A percentile compares a stretch with the other conserved stretches of the same genome.
phyloP scores from a whole-genome alignment of 805 yeast genomes.

The Torulaspora delbrueckii region DNA sequence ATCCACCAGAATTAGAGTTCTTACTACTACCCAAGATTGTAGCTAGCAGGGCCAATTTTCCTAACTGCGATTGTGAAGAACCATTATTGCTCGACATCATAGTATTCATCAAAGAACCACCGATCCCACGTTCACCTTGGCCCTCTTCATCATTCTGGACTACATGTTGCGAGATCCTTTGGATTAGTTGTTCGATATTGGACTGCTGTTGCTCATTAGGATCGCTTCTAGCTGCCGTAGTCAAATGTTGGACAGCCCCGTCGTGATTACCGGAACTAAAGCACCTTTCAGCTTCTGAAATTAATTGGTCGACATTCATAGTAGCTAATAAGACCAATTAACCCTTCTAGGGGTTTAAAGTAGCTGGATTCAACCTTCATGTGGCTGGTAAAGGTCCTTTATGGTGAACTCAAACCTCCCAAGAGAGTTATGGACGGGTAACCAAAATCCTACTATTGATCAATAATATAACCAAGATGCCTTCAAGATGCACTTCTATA shows the following conservation, averaged over 20 bases:
- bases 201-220: conserved; percentile 24
- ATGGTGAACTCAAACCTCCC: not conserved
- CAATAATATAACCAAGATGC: not conserved
- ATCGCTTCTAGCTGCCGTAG: conserved; percentile 25
- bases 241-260: conserved; percentile 28
- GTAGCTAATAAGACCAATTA: not conserved
- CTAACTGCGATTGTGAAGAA: conserved; percentile 27
- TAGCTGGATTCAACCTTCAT: not conserved
- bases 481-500: not conserved
- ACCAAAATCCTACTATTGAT: not conserved
- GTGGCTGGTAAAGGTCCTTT: not conserved
- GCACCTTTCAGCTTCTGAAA: conserved; percentile 23
- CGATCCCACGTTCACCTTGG: conserved; percentile 21
- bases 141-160: conserved; percentile 15
- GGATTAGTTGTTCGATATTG: conserved; percentile 24
- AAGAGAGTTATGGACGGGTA: not conserved
- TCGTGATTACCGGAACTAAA: conserved; percentile 24
- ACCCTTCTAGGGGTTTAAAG: not conserved
- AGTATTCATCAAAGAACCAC: conserved; percentile 22
- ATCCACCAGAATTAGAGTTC: conserved; percentile 14
- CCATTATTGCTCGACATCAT: conserved; percentile 23
- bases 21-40: conserved; percentile 21
- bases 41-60: conserved; percentile 29
- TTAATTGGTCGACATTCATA: conserved; percentile 18
- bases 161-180: conserved; percentile 19